phyloP scores from a whole-genome alignment of 768 basidiomycete species.

The Leccinum boreale region DNA sequence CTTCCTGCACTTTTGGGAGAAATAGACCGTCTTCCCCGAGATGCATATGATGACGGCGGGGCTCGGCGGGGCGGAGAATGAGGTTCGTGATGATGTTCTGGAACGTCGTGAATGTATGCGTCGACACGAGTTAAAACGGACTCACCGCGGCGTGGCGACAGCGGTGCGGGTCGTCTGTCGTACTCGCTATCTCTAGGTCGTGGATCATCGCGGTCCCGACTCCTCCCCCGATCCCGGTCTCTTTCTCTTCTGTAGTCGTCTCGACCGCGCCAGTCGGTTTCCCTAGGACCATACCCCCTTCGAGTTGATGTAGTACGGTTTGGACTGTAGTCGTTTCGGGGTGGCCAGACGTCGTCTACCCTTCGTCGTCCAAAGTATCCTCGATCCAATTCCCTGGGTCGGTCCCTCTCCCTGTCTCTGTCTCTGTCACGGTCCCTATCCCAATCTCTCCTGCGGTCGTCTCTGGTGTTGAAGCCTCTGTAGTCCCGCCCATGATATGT shows the following conservation, averaged over 20 bases:
- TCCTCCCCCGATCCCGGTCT: slow-evolving; percentile 14
- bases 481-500: slow-evolving; percentile 19
- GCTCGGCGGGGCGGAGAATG: slow-evolving; percentile 15
- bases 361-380: slow-evolving; percentile 18
- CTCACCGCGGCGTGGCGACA: slow-evolving; percentile 29
- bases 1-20: slow-evolving; percentile 21
- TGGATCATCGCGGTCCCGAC: slow-evolving; percentile 21
- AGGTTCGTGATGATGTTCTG: slow-evolving; percentile 15
- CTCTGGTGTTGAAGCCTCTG: slow-evolving; percentile 17
- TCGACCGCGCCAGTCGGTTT: slow-evolving; percentile 17
- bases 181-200: slow-evolving; percentile 19
- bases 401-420: slow-evolving; percentile 11
- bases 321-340: slow-evolving; percentile 17
- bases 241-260: slow-evolving; percentile 24
- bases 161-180: slow-evolving; percentile 17
- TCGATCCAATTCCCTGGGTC: slow-evolving; percentile 15
- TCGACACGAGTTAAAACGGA: not conserved
- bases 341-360: slow-evolving; percentile 13
- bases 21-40: slow-evolving; percentile 21
- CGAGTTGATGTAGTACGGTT: slow-evolving; percentile 10
- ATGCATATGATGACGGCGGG: slow-evolving; percentile 6
- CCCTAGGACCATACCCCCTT: slow-evolving; percentile 14
- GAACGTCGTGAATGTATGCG: not conserved
- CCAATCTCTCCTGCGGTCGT: slow-evolving; percentile 27
- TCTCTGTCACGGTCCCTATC: slow-evolving; percentile 21